Evolutionary conservation across 495 filamentous ascomycete species (phyloP).

Genomic region (Xylaria telfairii): DNA sequence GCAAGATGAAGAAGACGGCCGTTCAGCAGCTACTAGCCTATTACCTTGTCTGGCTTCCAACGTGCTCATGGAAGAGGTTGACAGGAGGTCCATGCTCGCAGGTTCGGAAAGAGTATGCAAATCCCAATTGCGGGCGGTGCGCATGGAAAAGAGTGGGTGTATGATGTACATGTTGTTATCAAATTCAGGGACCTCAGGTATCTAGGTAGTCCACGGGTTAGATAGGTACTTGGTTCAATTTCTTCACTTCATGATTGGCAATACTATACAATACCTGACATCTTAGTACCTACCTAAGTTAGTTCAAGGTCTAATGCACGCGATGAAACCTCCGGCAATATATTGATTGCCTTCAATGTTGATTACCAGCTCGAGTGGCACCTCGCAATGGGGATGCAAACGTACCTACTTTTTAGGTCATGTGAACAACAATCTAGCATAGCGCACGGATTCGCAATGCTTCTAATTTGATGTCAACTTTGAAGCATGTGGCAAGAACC

Average conservation of each 20-base stretch:
- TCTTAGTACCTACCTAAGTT: no score
- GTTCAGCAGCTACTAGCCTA: not conserved
- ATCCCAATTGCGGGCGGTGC: not conserved
- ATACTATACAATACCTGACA: no score
- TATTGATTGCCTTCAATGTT: no score
- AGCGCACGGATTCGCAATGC: slow-evolving; percentile 12
- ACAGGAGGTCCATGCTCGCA: not conserved
- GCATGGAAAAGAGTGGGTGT: not conserved
- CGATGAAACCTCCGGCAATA: not conserved
- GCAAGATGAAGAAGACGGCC: not conserved
- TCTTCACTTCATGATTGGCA: no score
- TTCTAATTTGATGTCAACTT: not conserved
- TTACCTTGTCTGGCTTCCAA: no score
- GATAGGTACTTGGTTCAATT: no score
- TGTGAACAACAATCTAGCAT: not conserved
- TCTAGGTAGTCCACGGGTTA: no score
- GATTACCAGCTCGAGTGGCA: no score
- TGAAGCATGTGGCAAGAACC: not conserved
- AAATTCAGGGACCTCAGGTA: not conserved
- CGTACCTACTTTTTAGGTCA: not conserved
- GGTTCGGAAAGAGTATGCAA: not conserved
- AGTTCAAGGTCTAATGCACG: not conserved
- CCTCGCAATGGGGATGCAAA: not conserved
- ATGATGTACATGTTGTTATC: not conserved
- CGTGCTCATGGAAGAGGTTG: not conserved